Evolutionary conservation across 2,329 filamentous ascomycete genomes (phyloP), one percentile per base, ranked within the genome.

Genomic region (Colletotrichum camelliae): DNA sequence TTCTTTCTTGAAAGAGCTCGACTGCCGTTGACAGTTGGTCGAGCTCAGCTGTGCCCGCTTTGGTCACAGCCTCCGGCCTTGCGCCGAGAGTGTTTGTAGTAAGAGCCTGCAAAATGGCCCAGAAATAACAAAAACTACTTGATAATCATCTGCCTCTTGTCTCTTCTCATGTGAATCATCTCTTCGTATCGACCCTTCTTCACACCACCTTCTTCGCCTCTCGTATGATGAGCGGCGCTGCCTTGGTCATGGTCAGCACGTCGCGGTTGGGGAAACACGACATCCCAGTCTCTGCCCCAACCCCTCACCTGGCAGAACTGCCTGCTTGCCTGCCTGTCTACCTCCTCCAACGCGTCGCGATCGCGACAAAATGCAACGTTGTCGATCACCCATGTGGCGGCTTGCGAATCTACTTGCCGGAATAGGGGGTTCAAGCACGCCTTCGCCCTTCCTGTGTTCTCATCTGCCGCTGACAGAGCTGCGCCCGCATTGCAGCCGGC

Each of bases 121-220:
- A 37, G 72, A 75, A 75, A 73, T 60, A 33, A 48, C 43, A 48
- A 48, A 73, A 73, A 37, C 58, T 68, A 69, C 69, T 58, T 68
- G 43, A 75, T 21, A 37, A 60, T 37, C 18, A 60, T 7, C 27
- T n/a, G 39, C 52, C n/a, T 16, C 15, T 13, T 13, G 16, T 33
- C 62, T 48, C 16, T 60, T 18, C 12, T 21, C 24, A 12, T 52
- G 39, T 67, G 61, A 60, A 33, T 58, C 18, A 33, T 24, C 31
- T 10, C 15, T 29, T 35, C 21, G 24, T 64, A 43, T 52, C 33
- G 8, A 24, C 27, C 10, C 16, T 5, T 43, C 7, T 12, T 48
- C 16, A 55, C 21, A 21, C 57, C 37, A 35, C 37, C 43, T 35
- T 21, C 16, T 21, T 66, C 29, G 29, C 27, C 7, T 18, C 67